Percentiles rank a stretch among this genome's conserved stretches.
These are phyloP conservation scores for Colletotrichum siamense DNA, from an alignment of 2,329 filamentous ascomycete species.

Conservation along the genomic window DNA sequence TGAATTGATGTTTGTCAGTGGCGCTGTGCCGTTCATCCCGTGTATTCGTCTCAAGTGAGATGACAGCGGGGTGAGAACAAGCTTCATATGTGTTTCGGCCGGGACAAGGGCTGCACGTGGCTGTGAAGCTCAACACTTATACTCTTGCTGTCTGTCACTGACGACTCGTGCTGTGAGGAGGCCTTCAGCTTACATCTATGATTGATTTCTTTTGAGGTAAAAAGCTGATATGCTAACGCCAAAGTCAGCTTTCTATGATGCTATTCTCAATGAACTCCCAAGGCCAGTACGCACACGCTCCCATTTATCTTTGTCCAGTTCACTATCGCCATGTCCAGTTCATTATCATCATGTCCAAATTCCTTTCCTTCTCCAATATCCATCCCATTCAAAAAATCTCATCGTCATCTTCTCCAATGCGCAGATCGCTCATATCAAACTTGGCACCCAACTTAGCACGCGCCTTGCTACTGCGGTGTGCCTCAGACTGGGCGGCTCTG, in stretches of 20 bases:
- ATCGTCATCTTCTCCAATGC: not conserved
- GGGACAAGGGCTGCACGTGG: not conserved
- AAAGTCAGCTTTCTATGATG: not conserved
- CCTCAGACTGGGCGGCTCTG: not conserved
- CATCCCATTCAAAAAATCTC: not conserved
- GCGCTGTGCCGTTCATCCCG: not conserved
- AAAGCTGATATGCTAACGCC: not conserved
- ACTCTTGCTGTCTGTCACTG: not conserved
- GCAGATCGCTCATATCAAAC: not conserved
- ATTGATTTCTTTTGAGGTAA: not conserved
- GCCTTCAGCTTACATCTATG: not conserved
- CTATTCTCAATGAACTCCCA: not conserved
- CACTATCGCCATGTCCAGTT: not conserved
- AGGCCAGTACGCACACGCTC: not conserved
- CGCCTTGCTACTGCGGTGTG: not conserved
- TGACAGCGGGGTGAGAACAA: not conserved
- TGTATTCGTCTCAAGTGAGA: conserved; percentile 8
- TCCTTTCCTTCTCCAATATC: not conserved
- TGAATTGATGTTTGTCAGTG: not conserved
- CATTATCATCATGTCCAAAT: not conserved
- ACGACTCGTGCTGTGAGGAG: not conserved
- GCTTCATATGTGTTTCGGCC: conserved; percentile 6
- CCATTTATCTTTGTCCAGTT: not conserved
- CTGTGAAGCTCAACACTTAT: not conserved
- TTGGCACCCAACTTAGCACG: not conserved